Conservation (phyloP, 495 filamentous ascomycete species). For the Parmelia sp. region DNA sequence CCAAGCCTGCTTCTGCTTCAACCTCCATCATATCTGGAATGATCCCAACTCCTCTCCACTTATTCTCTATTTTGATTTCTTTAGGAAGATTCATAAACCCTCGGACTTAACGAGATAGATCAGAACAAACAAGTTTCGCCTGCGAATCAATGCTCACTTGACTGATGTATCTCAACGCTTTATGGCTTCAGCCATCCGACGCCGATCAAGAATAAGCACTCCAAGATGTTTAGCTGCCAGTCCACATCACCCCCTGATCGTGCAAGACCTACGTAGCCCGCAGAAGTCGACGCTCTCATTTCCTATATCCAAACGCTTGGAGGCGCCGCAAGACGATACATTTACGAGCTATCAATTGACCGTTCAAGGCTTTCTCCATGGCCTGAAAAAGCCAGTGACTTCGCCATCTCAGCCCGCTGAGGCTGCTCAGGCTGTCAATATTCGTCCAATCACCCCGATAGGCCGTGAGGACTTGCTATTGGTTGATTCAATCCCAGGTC, state of each 20-base stretch:
- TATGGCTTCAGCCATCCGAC: slow-evolving; percentile 3
- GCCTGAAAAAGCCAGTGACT: not conserved
- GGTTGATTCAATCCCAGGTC: not conserved
- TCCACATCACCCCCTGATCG: not conserved
- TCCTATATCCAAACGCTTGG: not conserved
- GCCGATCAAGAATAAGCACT: not conserved
- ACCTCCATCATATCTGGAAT: not conserved
- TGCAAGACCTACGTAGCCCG: slow-evolving; percentile 13
- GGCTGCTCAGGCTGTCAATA: not conserved
- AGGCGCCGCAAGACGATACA: not conserved
- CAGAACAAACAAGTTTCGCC: not conserved
- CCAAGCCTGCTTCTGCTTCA: not conserved
- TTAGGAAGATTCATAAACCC: no score
- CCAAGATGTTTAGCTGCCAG: not conserved
- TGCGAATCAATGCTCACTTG: not conserved
- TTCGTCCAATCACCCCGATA: not conserved
- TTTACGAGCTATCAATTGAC: not conserved
- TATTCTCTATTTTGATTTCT: not conserved
- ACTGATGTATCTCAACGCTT: not conserved
- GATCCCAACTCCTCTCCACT: not conserved
- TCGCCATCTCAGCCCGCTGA: not conserved
- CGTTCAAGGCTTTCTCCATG: slow-evolving; percentile 10
- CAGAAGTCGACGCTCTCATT: not conserved
- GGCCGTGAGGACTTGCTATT: not conserved
- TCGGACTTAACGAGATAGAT: not conserved